Evolutionary conservation across 352 stramenopile species (phyloP).

Genomic region (Lagenidium sp.): DNA sequence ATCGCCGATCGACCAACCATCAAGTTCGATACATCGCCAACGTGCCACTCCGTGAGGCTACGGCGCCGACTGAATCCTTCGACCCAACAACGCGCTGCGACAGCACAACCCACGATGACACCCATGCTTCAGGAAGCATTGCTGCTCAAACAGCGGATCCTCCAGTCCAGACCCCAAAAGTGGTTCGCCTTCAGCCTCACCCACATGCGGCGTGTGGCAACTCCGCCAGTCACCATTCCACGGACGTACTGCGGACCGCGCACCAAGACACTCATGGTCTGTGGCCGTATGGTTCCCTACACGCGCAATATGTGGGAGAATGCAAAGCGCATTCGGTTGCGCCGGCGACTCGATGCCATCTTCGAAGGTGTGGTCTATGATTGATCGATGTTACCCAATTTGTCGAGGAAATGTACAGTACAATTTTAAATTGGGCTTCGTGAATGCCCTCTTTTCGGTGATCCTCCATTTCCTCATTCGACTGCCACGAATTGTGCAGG

Average conservation of each 20-base stretch:
- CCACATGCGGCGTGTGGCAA: slow-evolving; percentile 34
- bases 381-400: too few species aligned
- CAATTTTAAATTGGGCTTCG: too few species aligned
- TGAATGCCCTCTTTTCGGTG: too few species aligned
- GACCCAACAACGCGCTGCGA: neutral
- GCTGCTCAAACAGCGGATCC: slow-evolving; percentile 39
- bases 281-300: slow-evolving; percentile 33
- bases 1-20: too few species aligned
- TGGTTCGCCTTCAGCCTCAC: slow-evolving; percentile 37
- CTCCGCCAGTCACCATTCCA: slow-evolving; percentile 39
- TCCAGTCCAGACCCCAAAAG: slow-evolving; percentile 29
- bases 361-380: slow-evolving; percentile 34
- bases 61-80: too few species aligned
- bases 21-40: too few species aligned
- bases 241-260: slow-evolving; percentile 23
- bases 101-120: too few species aligned
- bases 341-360: slow-evolving; percentile 27
- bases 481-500: too few species aligned
- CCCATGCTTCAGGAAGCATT: slow-evolving; percentile 28
- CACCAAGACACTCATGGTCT: slow-evolving; percentile 23
- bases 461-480: too few species aligned
- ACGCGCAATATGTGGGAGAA: slow-evolving; percentile 39
- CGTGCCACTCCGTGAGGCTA: too few species aligned
- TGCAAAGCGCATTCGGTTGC: slow-evolving; percentile 25
- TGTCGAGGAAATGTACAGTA: too few species aligned